phyloP scores from a whole-genome alignment of 768 basidiomycete species.

The Lactifluus echinatus region DNA sequence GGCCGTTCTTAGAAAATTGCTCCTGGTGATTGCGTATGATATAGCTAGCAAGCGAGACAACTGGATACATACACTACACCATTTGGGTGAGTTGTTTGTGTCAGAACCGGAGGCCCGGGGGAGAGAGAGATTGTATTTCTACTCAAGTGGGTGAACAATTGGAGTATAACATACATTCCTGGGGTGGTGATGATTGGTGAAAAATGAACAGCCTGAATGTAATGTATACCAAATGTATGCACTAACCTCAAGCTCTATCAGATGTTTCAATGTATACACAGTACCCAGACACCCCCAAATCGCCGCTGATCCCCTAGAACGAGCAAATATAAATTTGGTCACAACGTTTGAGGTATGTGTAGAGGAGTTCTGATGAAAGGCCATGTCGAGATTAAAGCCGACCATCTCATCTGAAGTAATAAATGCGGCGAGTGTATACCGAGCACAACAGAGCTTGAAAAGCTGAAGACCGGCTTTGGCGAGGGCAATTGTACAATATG shows the following conservation, averaged over 20 bases:
- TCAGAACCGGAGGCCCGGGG: too few species aligned
- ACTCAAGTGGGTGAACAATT: too few species aligned
- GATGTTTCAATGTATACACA: background rate
- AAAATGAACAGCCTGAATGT: background rate
- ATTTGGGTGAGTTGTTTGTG: background rate
- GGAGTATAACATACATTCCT: slow-evolving; percentile 2
- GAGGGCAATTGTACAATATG: background rate
- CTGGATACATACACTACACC: slow-evolving; percentile 11
- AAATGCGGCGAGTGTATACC: slow-evolving; percentile 1
- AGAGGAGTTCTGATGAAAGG: background rate
- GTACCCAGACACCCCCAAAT: background rate
- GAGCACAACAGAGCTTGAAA: slow-evolving; percentile 7
- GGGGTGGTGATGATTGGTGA: background rate
- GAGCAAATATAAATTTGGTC: background rate
- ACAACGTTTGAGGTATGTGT: background rate
- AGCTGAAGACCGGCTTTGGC: background rate
- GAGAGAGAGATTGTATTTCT: background rate
- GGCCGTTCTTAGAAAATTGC: slow-evolving; percentile 5
- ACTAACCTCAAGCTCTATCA: background rate
- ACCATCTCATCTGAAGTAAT: slow-evolving; percentile 6
- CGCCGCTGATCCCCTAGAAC: background rate
- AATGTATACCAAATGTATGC: background rate
- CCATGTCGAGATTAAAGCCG: background rate
- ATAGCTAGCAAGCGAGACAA: slow-evolving; percentile 5
- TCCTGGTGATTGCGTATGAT: slow-evolving; percentile 4